Evolutionary conservation across 176 grass and related monocot genomes (phyloP), one percentile per base, ranked within the genome.

Genomic region (Carex cristatella): DNA sequence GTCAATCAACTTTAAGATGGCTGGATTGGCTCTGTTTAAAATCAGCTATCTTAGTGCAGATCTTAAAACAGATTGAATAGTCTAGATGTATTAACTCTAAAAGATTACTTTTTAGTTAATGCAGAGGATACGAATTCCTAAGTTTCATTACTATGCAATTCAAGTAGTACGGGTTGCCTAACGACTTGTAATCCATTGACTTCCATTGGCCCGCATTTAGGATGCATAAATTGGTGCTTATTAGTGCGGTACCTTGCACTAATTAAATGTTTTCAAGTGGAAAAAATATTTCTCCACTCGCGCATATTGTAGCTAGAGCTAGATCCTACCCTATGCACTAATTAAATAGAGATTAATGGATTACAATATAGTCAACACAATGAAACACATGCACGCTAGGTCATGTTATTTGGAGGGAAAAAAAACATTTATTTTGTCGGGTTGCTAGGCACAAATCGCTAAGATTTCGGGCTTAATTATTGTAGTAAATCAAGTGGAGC

Each of bases 221-320:
- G 67, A 70, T 70, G 67, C 70, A 51, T 51, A 51, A 74, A 49
- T 51, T 73, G 42, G 69, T 73, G 69, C 42, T 74, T 74, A 73
- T 73, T 30, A 9, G 72, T 72, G 35, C 33, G 33, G 4, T 69
- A 4, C 63, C 63, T 37, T 28, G 72, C 72, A 76, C 72, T 55
- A 76, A 54, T 53, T 40, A 54, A 76, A 76, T 72, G 48, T 12
- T 74, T 74, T 74, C 7, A 23, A 74, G 42, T 74, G 10, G 70
- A 19, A 73, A 51, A 7, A 55, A 19, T 55, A 55, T 31, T 31
- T 72, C 6, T 14, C 72, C 72, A 76, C 72, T 76, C 23, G n/a
- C n/a, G 1, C n/a, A 40, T 40, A 40, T 4, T 40, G 4, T 40
- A 40, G 7, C 1, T 75, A 30, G 7, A 0, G 3, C 71, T 75